Evolutionary conservation across 495 filamentous ascomycete genomes (phyloP).

Genomic region (Daldinia vernicosa): DNA sequence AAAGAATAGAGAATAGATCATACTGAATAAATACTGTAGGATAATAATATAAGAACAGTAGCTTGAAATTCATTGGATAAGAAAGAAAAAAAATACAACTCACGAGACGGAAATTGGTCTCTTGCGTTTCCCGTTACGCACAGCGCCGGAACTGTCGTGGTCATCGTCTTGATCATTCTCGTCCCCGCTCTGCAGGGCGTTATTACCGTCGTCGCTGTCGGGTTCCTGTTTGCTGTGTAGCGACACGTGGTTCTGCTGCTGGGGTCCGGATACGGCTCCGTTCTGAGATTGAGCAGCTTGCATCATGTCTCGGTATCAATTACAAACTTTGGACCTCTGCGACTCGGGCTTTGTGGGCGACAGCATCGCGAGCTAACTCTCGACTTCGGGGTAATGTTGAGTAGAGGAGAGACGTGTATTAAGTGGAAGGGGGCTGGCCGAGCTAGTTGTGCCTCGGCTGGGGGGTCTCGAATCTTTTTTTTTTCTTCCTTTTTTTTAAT

Average conservation of each 20-base stretch:
- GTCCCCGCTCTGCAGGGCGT: conserved; percentile 43
- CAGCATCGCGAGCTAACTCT: conserved; percentile 36
- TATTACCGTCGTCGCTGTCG: conserved; percentile 47
- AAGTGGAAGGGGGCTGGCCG: conserved; percentile 12
- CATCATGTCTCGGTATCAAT: conserved; percentile 44
- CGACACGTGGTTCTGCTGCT: conserved; percentile 28
- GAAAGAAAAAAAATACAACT: conserved; percentile 40
- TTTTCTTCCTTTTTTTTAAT: conserved; percentile 8
- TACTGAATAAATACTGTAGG: not conserved
- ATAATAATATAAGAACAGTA: not conserved
- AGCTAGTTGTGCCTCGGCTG: conserved; percentile 30
- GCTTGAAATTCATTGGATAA: not conserved
- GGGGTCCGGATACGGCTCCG: conserved; percentile 20
- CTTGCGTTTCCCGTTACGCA: conserved; percentile 59
- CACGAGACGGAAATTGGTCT: conserved; percentile 68
- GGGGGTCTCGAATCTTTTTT: conserved; percentile 22
- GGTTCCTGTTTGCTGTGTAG: conserved; percentile 38
- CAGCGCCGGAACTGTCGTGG: conserved; percentile 50
- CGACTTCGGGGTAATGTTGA: conserved; percentile 58
- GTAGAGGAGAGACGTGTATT: conserved; percentile 40
- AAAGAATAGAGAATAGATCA: not conserved
- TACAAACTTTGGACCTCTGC: conserved; percentile 30
- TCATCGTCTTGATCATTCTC: conserved; percentile 53
- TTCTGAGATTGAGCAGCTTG: conserved; percentile 28
- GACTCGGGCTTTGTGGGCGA: conserved; percentile 39